Conservation (phyloP, 305 asterid genomes). For the Solanum hybrid region DNA sequence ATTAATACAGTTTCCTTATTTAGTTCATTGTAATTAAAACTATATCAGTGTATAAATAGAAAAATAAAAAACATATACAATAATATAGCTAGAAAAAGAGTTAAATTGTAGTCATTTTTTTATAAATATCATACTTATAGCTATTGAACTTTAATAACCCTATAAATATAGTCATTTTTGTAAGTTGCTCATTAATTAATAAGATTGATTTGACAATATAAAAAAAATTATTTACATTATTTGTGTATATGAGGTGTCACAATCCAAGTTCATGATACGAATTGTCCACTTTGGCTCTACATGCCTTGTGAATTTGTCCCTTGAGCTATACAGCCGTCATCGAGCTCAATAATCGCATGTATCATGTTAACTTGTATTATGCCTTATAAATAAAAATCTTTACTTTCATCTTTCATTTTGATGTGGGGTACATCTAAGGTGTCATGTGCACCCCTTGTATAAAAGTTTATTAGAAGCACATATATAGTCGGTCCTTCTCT, state of each 20-base stretch:
- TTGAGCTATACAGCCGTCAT: neutral
- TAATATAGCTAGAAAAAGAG: too few species aligned
- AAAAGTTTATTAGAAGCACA: neutral
- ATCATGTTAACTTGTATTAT: neutral
- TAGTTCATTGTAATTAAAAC: too few species aligned
- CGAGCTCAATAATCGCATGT: neutral
- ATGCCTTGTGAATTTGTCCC: neutral
- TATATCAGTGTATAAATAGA: too few species aligned
- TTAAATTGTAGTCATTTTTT: too few species aligned
- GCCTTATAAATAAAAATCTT: neutral
- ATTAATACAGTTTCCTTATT: too few species aligned
- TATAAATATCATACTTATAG: too few species aligned
- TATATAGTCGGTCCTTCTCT: neutral
- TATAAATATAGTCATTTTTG: too few species aligned
- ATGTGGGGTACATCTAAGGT: neutral
- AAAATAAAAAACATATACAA: too few species aligned
- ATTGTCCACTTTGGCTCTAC: neutral
- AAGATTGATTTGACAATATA: neutral
- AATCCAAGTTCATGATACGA: neutral
- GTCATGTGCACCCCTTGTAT: neutral
- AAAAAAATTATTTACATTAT: neutral
- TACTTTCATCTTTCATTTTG: neutral
- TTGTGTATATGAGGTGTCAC: neutral
- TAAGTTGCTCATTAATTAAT: too few species aligned
- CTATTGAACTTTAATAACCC: too few species aligned